Base-by-base conservation (phyloP, 257 asterid genomes). In the Solanum chiquidenum region DNA sequence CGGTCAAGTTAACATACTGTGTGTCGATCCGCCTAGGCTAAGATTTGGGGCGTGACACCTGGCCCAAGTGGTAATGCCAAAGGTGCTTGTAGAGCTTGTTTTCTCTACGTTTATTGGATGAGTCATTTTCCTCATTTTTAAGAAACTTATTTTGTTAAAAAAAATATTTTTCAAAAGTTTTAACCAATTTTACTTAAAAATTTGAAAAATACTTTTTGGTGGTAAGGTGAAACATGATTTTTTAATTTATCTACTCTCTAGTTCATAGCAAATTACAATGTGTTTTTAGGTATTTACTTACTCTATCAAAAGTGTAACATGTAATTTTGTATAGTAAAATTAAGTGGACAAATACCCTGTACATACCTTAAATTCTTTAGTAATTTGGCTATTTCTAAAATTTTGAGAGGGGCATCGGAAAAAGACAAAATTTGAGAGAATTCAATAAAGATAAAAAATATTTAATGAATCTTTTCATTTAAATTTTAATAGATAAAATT, bases 141-240 rank as follows among this genome's bases (percentile, higher is more conserved):
- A 49, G 8, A 0, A 14, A 49, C 3, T 58, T 21, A 0, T 18
- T 20, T 55, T 55, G 4, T 55, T 16, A 2, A 49, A 2, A 16
- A 2, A 16, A 7, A 1, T 7, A 6, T 52, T 2, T 46, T 49
- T 49, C 7, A 52, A 52, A 52, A 16, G 0, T 7, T 6, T 55
- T 20, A 0, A 2, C 0, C n/a, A 55, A 55, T 20, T 20, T 6
- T 18, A 55, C n/a, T 0, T 21, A 1, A 2, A 49, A 49, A 6
- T 13, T 42, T 49, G 12, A 23, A 60, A 60, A 21, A 21, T 21
- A 8, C 23, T 21, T 60, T 21, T 23, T 0, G 0, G 0, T 8
- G 12, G 1, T 21, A 60, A 21, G 2, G 68, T 21, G 6, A 58
- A 58, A 21, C 31, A 10, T 62, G 31, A 62, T 23, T n/a, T 62